phyloP scores from a whole-genome alignment of 306 rosid genomes.

The Prinsepia uniflora region DNA sequence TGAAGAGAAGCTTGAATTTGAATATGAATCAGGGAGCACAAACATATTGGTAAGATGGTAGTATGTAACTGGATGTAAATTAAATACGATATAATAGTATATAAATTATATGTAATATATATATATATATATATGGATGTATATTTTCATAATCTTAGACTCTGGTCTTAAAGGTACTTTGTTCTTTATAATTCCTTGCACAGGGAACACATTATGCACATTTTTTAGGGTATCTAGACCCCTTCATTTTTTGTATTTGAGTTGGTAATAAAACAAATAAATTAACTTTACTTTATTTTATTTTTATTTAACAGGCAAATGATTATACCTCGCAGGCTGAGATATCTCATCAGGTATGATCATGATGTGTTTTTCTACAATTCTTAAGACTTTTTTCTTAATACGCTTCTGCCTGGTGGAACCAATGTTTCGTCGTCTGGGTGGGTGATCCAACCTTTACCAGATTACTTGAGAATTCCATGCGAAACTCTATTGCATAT shows the following conservation, averaged over 20 bases:
- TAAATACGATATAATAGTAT: too few species aligned
- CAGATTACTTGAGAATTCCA: neutral
- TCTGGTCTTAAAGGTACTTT: neutral
- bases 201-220: neutral
- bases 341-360: slow-evolving; percentile 78
- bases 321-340: slow-evolving; percentile 74
- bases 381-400: neutral
- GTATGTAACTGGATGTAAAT: neutral
- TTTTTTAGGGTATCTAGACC: neutral
- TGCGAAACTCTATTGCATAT: neutral
- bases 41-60: slow-evolving; percentile 69
- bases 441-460: neutral
- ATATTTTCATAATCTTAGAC: neutral
- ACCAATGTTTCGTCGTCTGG: neutral
- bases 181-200: neutral
- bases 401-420: neutral
- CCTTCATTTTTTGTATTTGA: neutral
- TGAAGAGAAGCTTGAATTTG: slow-evolving; percentile 93
- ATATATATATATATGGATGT: too few species aligned
- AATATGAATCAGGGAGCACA: slow-evolving; percentile 92
- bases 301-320: slow-evolving; percentile 51
- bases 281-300: slow-evolving; percentile 27
- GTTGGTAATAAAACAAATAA: neutral
- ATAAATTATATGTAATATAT: too few species aligned
- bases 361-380: slow-evolving; percentile 2